Evolutionary conservation across 768 basidiomycete species (phyloP).

Genomic region (Russula vinacea): DNA sequence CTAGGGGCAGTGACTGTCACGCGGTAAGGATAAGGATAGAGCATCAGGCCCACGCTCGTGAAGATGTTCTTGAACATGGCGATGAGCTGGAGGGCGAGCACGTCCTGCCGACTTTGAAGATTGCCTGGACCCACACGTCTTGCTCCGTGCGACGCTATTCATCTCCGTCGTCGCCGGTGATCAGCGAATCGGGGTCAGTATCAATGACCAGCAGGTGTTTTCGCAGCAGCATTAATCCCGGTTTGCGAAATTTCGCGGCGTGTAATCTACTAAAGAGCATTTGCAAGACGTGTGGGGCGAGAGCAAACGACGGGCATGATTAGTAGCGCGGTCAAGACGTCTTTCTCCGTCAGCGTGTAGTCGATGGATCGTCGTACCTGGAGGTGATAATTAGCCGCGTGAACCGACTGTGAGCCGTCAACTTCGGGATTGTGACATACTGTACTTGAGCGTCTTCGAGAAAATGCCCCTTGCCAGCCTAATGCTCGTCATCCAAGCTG

Average conservation of each 20-base stretch:
- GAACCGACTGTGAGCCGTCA: not conserved
- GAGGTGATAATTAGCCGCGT: slow-evolving; percentile 23
- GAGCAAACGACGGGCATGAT: slow-evolving; percentile 69
- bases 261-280: slow-evolving; percentile 91
- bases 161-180: slow-evolving; percentile 59
- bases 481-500: slow-evolving; percentile 85
- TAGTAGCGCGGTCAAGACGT: slow-evolving; percentile 66
- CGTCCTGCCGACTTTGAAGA: slow-evolving; percentile 99
- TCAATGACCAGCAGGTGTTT: slow-evolving; percentile 72
- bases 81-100: slow-evolving; percentile 94
- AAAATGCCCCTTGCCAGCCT: slow-evolving; percentile 79
- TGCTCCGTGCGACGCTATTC: slow-evolving; percentile 48
- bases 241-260: slow-evolving; percentile 84
- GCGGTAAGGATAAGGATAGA: slow-evolving; percentile 93
- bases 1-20: slow-evolving; percentile 97
- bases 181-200: slow-evolving; percentile 68
- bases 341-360: slow-evolving; percentile 89
- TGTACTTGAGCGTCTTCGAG: slow-evolving; percentile 75
- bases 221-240: slow-evolving; percentile 80
- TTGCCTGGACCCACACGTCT: slow-evolving; percentile 94
- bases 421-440: slow-evolving; percentile 39
- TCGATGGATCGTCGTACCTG: slow-evolving; percentile 87
- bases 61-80: slow-evolving; percentile 99
- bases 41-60: slow-evolving; percentile 76
- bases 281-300: slow-evolving; percentile 82